A percentile compares a stretch with the other conserved stretches of the same genome.
phyloP scores from a whole-genome alignment of 2,329 filamentous ascomycete genomes.

The Fusarium haematococcum region DNA sequence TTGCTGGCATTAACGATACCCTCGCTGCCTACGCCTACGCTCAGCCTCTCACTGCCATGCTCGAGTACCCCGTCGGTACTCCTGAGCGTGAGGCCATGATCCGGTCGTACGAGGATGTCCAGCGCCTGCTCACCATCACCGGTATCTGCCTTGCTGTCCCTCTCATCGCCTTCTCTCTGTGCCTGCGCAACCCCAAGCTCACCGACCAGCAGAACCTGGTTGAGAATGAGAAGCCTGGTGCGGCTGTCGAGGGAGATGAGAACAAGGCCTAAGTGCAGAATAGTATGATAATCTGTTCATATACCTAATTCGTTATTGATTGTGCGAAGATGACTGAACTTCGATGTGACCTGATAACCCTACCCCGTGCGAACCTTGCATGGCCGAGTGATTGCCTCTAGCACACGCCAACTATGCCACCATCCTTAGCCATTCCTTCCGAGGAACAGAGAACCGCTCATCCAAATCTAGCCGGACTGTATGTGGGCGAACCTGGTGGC shows the following conservation, averaged over 20 bases:
- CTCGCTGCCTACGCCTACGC: constrained; percentile 51
- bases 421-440: not conserved
- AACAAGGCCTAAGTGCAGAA: constrained; percentile 8
- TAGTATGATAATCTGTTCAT: constrained; percentile 18
- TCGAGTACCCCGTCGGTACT: constrained; percentile 55
- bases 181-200: constrained; percentile 59
- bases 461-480: not conserved
- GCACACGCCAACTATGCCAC: not conserved
- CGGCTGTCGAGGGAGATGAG: constrained; percentile 3
- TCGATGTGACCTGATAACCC: not conserved
- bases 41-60: constrained; percentile 51
- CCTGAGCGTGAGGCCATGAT: constrained; percentile 58
- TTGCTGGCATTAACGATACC: constrained; percentile 51
- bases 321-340: not conserved
- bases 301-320: not conserved
- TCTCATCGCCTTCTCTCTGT: constrained; percentile 57
- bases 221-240: constrained; percentile 44
- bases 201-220: constrained; percentile 59
- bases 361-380: not conserved
- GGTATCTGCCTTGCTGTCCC: constrained; percentile 63
- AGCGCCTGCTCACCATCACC: constrained; percentile 60
- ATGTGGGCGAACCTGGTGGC: not conserved
- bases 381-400: not conserved
- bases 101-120: constrained; percentile 58
- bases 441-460: not conserved